Conservation (phyloP, 805 yeast species). For the Metschnikowia chrysomelidarum region DNA sequence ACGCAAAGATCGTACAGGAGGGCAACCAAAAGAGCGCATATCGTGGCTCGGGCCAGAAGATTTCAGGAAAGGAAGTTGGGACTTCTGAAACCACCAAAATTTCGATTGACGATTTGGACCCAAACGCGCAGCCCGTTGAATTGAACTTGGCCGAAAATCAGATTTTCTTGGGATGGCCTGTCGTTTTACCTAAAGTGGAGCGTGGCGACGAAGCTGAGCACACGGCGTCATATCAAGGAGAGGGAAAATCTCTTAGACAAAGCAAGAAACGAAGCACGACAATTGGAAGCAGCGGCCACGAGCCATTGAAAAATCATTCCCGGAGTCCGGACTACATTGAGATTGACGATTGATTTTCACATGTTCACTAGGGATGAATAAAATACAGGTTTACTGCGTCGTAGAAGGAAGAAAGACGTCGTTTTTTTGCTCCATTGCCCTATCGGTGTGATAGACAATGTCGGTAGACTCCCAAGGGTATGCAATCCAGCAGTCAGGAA, state of each 20-base stretch:
- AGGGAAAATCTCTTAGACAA: conserved; percentile 74
- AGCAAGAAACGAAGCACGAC: conserved; percentile 67
- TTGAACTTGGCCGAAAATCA: conserved; percentile 78
- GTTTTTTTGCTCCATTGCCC: conserved; percentile 67
- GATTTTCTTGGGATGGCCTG: conserved; percentile 91
- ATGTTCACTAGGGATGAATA: conserved; percentile 1
- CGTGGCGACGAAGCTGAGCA: conserved; percentile 25
- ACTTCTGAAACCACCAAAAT: conserved; percentile 22
- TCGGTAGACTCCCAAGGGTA: conserved; percentile 89
- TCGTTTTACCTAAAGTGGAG: conserved; percentile 44
- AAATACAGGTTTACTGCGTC: conserved; percentile 13
- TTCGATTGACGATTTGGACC: conserved; percentile 44
- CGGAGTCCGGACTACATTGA: conserved; percentile 78
- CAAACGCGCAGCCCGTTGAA: conserved; percentile 67
- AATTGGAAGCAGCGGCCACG: conserved; percentile 31
- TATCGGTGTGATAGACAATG: conserved; percentile 71
- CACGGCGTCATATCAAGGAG: conserved; percentile 48
- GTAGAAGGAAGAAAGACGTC: conserved; percentile 49
- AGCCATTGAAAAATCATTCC: conserved; percentile 59
- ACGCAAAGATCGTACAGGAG: conserved; percentile 53
- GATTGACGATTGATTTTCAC: conserved; percentile 47
- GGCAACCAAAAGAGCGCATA: conserved; percentile 33
- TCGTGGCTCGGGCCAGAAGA: conserved; percentile 64
- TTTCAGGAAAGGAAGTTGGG: conserved; percentile 55
- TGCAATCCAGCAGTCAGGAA: conserved; percentile 80